A percentile compares a stretch with the other conserved stretches of the same genome.
Evolutionary conservation across 306 rosid species (phyloP).

Genomic region (Arachis stenosperma): DNA sequence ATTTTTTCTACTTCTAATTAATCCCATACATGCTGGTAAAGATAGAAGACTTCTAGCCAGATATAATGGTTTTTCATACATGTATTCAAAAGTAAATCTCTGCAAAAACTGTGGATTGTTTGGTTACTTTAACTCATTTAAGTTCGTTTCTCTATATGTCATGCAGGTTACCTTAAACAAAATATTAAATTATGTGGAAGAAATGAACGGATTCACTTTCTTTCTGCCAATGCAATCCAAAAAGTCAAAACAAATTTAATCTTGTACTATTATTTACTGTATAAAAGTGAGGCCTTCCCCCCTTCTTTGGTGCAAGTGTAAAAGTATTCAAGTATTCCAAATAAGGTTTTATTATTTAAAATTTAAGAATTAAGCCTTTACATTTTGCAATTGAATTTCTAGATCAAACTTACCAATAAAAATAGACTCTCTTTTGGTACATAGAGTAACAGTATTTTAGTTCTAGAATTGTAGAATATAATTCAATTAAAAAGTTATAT

Average conservation of each 20-base stretch:
- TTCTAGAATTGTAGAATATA: no score
- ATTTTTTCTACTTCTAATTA: neutral
- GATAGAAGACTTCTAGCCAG: neutral
- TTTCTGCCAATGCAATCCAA: neutral
- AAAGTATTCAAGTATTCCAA: no score
- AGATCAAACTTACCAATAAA: no score
- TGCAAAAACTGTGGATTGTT: constrained; percentile 9
- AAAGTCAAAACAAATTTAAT: constrained; percentile 1
- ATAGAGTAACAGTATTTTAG: no score
- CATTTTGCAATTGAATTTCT: no score
- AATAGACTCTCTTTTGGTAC: no score
- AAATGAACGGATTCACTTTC: constrained; percentile 10
- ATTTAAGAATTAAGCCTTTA: no score
- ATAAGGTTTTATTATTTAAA: no score
- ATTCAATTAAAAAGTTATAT: no score
- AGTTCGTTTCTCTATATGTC: neutral
- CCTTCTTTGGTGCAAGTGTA: no score
- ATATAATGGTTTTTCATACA: neutral
- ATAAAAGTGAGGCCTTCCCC: neutral
- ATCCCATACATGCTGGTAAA: neutral
- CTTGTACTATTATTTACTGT: constrained; percentile 7
- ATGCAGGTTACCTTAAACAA: constrained; percentile 34
- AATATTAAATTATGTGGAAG: neutral
- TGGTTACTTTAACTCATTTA: neutral
- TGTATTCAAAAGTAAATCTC: neutral